phyloP scores from a whole-genome alignment of 495 filamentous ascomycete genomes.

The Podospora didyma region DNA sequence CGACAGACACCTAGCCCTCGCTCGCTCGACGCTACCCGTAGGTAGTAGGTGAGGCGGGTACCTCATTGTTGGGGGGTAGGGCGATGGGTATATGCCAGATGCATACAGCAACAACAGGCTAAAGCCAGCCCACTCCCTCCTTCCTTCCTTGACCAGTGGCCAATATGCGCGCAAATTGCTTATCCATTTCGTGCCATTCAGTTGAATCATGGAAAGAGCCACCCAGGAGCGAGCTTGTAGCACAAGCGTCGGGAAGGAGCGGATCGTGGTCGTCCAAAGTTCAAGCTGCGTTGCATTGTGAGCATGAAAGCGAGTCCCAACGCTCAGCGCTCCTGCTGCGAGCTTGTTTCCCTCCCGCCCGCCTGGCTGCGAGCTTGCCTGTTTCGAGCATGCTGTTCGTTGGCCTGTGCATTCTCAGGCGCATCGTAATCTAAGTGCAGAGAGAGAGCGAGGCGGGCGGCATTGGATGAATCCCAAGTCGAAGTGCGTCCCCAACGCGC shows the following conservation, averaged over 20 bases:
- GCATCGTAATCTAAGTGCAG: no score
- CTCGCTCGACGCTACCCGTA: no score
- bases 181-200: background rate
- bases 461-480: no score
- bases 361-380: no score
- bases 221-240: background rate
- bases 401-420: background rate
- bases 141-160: background rate
- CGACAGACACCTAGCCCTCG: no score
- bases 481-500: no score
- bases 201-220: background rate
- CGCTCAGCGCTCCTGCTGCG: background rate
- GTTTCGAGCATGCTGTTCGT: no score
- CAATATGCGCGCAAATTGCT: conserved; percentile 15
- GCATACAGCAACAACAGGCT: conserved; percentile 21
- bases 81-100: conserved; percentile 17
- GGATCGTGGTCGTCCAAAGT: conserved; percentile 7
- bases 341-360: background rate
- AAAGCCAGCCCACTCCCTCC: conserved; percentile 7
- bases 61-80: background rate
- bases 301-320: no score
- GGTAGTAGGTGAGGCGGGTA: no score
- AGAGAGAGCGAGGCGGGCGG: no score
- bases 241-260: conserved; percentile 16
- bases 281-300: background rate